Base-by-base conservation (phyloP, 768 basidiomycete genomes). In the Phanerochaete sordida region DNA sequence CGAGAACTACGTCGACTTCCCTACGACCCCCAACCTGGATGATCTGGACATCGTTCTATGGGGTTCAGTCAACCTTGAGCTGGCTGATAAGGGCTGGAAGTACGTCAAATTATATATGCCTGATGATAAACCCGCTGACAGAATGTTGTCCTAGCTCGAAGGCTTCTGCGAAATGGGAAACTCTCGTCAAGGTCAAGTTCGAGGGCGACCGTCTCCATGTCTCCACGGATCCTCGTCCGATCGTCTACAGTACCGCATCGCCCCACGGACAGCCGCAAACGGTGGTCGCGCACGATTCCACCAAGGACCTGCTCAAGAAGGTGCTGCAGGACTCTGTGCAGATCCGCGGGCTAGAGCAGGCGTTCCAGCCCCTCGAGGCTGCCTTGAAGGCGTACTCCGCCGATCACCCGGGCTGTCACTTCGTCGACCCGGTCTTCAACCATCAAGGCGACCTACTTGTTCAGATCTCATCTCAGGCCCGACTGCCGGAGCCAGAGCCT, bases 371-470 rank as follows among this genome's bases (percentile, higher is more conserved):
- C n/a, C 67, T 73, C 62, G 65, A 69, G 51, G 69, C 69, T 45
- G 59, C 52, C 12, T 71, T 71, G 71, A 39, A 67, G 49, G 62
- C 59, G 31, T 66, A 63, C 58, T 68, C 62, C 47, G 63, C 65
- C 23, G 65, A 61, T 28, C 56, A 60, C 5, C 50, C 62, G 15
- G 63, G 68, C 21, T 71, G 65, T 62, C 57, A 60, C 26, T 64
- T 73, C 31, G 60, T 65, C n/a, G 68, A 69, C 56, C 72, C 72
- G 7, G 64, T 67, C 2, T 73, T 73, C 67, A 72, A 68, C 61
- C 26, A 47, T 43, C 50, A 63, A 27, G 72, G 72, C 31, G 72
- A 73, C 57, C 56, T 73, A 15, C 44, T 72, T 8, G 68, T 72
- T 19, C 39, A 19, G 4, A 43, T 43, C 11, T 11, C 19, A 16